Conservation (phyloP, 129 eudicot species). For the Escallonia rubra region DNA sequence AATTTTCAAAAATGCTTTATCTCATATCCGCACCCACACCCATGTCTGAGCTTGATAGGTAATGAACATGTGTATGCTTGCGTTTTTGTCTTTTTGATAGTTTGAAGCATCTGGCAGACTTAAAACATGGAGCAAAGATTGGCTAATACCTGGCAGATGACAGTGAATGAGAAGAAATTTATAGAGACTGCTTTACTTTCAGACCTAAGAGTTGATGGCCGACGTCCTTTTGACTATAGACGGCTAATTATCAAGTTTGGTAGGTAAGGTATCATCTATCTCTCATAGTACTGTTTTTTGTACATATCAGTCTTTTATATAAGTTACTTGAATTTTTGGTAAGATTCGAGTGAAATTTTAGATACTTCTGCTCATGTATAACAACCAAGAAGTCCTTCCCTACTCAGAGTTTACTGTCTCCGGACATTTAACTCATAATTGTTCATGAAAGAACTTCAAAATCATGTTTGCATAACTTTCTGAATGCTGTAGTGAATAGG, state of each 20-base stretch:
- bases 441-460: background rate
- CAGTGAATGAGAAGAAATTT: slow-evolving; percentile 82
- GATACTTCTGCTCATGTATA: background rate
- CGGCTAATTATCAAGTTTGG: slow-evolving; percentile 64
- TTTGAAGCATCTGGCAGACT: slow-evolving; percentile 1
- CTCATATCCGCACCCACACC: too few relatives aligned
- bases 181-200: slow-evolving; percentile 72
- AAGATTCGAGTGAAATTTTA: background rate
- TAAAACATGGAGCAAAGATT: slow-evolving; percentile 73
- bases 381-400: background rate
- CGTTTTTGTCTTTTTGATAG: background rate
- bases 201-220: slow-evolving; percentile 84
- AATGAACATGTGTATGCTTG: too few relatives aligned
- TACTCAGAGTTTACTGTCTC: background rate
- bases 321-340: too few relatives aligned
- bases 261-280: slow-evolving; percentile 38
- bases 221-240: slow-evolving; percentile 79
- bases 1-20: too few relatives aligned
- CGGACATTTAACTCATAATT: background rate
- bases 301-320: background rate
- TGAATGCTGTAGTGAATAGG: background rate
- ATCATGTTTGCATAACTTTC: background rate
- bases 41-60: too few relatives aligned
- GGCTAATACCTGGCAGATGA: slow-evolving; percentile 70
- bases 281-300: background rate